Conservation (phyloP, 176 grass and related monocot genomes). For the Hsuehochloa calcarea region DNA sequence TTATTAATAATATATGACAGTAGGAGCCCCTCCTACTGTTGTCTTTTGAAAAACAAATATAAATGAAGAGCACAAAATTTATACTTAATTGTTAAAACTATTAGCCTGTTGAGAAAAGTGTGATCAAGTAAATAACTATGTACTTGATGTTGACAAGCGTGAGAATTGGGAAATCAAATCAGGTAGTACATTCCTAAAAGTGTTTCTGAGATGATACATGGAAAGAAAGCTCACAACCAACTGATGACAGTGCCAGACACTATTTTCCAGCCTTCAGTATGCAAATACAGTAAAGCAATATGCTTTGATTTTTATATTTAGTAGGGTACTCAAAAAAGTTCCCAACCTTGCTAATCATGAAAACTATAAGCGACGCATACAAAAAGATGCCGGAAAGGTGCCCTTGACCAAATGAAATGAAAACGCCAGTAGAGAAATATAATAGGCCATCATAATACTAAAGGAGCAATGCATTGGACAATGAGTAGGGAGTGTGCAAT, state of each 20-base stretch:
- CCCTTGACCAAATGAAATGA: background rate
- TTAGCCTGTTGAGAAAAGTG: background rate
- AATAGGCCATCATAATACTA: slow-evolving; percentile 7
- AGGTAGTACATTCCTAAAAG: background rate
- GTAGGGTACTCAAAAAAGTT: background rate
- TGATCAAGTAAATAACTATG: background rate
- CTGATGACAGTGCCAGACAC: background rate
- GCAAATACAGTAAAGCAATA: slow-evolving; percentile 16
- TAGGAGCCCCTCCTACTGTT: too few species aligned
- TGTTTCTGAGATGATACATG: background rate
- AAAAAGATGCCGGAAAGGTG: background rate
- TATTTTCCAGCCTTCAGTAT: background rate
- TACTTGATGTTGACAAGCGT: background rate
- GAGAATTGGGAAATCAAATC: slow-evolving; percentile 28
- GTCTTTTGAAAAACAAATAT: too few species aligned
- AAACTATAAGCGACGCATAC: background rate
- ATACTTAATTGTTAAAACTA: background rate
- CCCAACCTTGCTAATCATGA: background rate
- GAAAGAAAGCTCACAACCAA: slow-evolving; percentile 17
- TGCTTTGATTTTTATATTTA: background rate
- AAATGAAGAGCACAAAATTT: background rate
- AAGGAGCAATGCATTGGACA: background rate
- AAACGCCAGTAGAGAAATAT: slow-evolving; percentile 20
- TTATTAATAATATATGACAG: too few species aligned
- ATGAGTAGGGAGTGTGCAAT: background rate